Percentiles rank a stretch among this genome's conserved stretches.
phyloP scores from a whole-genome alignment of 2,329 filamentous ascomycete species.

The Colletotrichum destructivum region DNA sequence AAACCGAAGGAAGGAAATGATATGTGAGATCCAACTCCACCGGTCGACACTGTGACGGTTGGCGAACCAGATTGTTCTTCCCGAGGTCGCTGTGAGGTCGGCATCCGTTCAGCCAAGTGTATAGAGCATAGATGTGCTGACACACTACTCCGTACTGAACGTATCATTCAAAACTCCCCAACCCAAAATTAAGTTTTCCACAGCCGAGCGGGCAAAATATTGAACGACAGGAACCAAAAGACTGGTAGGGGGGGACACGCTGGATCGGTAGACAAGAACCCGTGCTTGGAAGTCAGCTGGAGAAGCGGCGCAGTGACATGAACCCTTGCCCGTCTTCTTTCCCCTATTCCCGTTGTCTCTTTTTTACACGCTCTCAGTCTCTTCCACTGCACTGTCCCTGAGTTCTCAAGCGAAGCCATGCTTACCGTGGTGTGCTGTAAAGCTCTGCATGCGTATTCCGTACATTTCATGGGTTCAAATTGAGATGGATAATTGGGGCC shows the following conservation, averaged over 20 bases:
- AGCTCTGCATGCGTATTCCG: background rate
- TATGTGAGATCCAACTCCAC: constrained; percentile 17
- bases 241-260: no score
- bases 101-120: background rate
- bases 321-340: constrained; percentile 2
- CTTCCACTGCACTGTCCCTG: background rate
- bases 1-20: constrained; percentile 20
- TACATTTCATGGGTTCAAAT: constrained; percentile 14
- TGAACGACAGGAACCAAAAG: background rate
- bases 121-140: background rate
- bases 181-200: background rate
- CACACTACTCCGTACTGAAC: background rate
- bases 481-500: constrained; percentile 4
- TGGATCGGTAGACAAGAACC: no score
- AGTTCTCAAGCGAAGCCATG: constrained; percentile 10
- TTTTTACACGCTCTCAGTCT: background rate
- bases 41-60: background rate
- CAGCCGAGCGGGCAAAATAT: constrained; percentile 19
- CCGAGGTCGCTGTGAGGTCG: background rate
- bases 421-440: background rate
- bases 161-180: no score
- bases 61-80: background rate
- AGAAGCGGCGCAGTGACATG: no score
- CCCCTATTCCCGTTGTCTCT: background rate
- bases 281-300: no score